These are phyloP conservation scores for Solanum pennellii DNA, from an alignment of 257 asterid species.

Conservation along the genomic window DNA sequence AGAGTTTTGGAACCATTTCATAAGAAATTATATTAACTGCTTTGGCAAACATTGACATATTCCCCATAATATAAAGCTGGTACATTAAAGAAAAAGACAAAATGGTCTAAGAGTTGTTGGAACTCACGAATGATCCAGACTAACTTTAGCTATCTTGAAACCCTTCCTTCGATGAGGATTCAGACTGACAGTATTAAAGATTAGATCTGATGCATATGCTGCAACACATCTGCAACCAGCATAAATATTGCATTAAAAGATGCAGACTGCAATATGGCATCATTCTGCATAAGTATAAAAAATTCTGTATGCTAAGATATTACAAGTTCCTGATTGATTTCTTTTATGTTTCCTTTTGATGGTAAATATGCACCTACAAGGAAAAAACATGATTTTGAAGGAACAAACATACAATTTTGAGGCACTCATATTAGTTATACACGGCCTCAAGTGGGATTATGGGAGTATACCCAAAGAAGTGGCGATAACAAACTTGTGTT, in stretches of 20 bases:
- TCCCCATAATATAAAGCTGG: not conserved
- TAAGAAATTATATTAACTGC: not conserved
- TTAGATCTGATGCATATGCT: constrained; percentile 84
- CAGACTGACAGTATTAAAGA: constrained; percentile 57
- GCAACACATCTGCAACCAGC: constrained; percentile 65
- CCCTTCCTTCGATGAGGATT: constrained; percentile 83
- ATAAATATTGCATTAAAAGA: not conserved
- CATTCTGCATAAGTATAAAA: not conserved
- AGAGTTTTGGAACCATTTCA: not conserved
- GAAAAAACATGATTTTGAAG: not conserved
- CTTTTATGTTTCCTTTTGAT: not conserved
- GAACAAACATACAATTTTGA: not conserved
- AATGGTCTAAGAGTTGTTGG: not conserved
- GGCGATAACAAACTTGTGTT: not conserved
- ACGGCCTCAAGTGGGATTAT: not conserved
- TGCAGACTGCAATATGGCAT: not conserved
- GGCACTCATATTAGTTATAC: not conserved
- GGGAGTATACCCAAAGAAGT: not conserved
- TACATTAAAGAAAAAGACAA: not conserved
- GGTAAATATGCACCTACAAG: not conserved
- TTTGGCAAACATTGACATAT: not conserved
- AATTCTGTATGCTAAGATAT: not conserved
- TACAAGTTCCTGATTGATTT: not conserved
- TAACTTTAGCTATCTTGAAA: constrained; percentile 48
- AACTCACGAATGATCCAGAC: constrained; percentile 92